phyloP scores from a whole-genome alignment of 1,284 basidiomycete genomes.

The Puccinia sorghi region DNA sequence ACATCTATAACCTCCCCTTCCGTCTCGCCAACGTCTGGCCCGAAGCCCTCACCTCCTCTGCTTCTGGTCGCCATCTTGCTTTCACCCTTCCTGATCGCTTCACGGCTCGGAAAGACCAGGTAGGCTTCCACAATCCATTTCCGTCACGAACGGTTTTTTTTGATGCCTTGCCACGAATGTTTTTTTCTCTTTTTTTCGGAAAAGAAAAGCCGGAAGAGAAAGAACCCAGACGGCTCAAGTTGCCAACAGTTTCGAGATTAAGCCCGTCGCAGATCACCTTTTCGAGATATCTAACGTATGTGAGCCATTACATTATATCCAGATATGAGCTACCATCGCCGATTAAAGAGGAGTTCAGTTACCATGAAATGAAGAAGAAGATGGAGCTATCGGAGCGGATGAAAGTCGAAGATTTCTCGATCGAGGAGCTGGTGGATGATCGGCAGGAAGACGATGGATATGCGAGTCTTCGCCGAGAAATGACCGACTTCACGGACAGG shows the following conservation, averaged over 20 bases:
- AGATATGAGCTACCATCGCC: neutral
- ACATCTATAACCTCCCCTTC: slow-evolving; percentile 23
- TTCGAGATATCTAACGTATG: slow-evolving; percentile 18
- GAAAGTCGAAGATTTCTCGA: neutral
- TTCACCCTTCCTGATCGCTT: neutral
- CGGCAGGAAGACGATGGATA: neutral
- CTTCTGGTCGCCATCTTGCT: neutral
- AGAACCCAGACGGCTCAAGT: slow-evolving; percentile 4
- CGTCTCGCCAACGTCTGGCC: slow-evolving; percentile 26
- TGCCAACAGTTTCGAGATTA: slow-evolving; percentile 20
- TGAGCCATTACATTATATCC: slow-evolving; percentile 21
- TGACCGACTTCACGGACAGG: neutral
- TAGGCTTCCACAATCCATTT: neutral
- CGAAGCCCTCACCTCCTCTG: neutral
- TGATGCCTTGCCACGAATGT: neutral
- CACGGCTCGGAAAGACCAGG: neutral
- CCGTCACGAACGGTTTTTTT: neutral
- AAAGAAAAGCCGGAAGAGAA: neutral
- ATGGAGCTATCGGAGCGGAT: neutral
- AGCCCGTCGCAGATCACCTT: slow-evolving; percentile 17
- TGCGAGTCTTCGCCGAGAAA: neutral
- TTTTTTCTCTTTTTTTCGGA: neutral
- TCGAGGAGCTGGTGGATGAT: neutral
- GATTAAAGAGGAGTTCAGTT: neutral
- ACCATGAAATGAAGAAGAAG: slow-evolving; percentile 12